A percentile compares a stretch with the other conserved stretches of the same genome.
Evolutionary conservation across 208 protist genomes (phyloP).

Genomic region (Acanthamoeba lenticulata): DNA sequence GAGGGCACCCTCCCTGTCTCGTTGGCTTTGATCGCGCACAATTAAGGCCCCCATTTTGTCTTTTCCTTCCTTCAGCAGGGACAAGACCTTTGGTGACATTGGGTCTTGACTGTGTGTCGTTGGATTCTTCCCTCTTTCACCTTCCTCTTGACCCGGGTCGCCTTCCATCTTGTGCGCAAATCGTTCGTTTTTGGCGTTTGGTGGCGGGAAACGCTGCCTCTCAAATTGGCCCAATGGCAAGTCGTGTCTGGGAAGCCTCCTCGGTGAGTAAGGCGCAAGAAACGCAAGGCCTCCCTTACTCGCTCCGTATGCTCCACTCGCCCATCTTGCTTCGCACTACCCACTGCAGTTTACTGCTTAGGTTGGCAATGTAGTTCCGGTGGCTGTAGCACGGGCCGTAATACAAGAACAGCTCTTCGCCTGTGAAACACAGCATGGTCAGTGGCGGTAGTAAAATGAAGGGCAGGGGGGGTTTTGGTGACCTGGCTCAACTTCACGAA

Average conservation of each 20-base stretch:
- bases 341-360: neutral
- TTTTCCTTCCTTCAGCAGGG: slow-evolving; percentile 34
- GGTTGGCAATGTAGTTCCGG: neutral
- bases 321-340: neutral
- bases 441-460: neutral
- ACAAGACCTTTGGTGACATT: neutral
- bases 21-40: slow-evolving; percentile 15
- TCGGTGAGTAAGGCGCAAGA: neutral
- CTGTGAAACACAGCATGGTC: neutral
- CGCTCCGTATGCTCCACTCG: neutral
- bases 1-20: neutral
- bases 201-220: too few relatives aligned
- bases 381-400: neutral
- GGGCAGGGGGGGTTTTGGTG: neutral
- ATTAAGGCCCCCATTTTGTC: neutral
- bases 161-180: neutral
- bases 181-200: too few relatives aligned
- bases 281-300: neutral
- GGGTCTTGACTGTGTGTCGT: too few relatives aligned
- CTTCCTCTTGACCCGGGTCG: neutral
- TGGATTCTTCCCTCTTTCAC: neutral
- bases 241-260: neutral
- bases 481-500: neutral
- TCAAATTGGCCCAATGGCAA: too few relatives aligned
- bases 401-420: slow-evolving; percentile 1